Conservation (phyloP, 208 protist species). For the Wallacemonas sp. region DNA sequence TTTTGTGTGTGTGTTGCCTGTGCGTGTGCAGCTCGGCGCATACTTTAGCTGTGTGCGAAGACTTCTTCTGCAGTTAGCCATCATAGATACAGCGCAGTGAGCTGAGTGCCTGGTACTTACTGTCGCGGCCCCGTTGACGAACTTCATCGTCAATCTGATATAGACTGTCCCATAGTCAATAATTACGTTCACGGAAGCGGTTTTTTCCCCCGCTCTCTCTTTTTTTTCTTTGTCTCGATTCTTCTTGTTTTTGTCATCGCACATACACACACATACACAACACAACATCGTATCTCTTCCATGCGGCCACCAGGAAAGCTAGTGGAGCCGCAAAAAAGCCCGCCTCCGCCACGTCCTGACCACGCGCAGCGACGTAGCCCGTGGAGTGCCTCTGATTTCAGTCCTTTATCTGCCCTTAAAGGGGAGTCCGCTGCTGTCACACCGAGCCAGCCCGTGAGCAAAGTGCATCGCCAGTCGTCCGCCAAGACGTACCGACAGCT, state of each 20-base stretch:
- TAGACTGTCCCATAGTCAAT: too few species aligned
- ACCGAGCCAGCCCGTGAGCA: neutral
- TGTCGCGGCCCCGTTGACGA: neutral
- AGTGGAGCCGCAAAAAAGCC: conserved; percentile 9
- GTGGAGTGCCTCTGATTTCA: neutral
- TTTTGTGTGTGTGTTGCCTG: too few species aligned
- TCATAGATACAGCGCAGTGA: too few species aligned
- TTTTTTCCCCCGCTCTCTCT: neutral
- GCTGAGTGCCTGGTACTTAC: too few species aligned
- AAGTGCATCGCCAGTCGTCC: neutral
- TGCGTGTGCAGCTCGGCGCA: too few species aligned
- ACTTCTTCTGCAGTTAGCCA: too few species aligned
- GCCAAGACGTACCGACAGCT: conserved; percentile 6
- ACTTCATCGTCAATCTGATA: too few species aligned
- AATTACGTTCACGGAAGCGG: too few species aligned
- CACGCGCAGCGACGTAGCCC: neutral
- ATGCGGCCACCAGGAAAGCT: neutral
- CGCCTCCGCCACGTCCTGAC: conserved; percentile 4
- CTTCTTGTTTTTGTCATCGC: neutral
- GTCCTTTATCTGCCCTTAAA: neutral
- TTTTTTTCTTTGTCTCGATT: conserved; percentile 3
- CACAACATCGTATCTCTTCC: neutral
- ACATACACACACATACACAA: neutral
- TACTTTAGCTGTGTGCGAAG: too few species aligned
- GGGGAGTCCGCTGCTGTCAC: neutral